These are phyloP conservation scores for Tilletia setariae DNA, from an alignment of 1,284 basidiomycete species.

Conservation along the genomic window DNA sequence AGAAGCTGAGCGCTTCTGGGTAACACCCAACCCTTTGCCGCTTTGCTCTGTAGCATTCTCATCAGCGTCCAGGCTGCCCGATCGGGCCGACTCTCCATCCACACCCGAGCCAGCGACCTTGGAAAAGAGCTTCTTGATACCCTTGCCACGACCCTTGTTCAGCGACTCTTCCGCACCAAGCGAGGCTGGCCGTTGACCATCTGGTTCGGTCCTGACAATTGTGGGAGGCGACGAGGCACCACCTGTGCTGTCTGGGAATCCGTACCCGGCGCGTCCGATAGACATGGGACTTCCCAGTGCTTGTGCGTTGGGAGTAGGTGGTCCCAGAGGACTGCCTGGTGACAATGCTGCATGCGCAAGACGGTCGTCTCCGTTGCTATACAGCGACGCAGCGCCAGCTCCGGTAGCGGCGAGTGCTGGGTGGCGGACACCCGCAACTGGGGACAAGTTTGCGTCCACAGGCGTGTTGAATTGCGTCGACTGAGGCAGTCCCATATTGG, in stretches of 20 bases:
- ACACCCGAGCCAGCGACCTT: background rate
- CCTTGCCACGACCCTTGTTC: slow-evolving; percentile 12
- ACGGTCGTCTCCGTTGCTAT: slow-evolving; percentile 13
- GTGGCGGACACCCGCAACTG: background rate
- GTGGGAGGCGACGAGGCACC: background rate
- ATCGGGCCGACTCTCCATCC: slow-evolving; percentile 6
- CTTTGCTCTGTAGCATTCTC: background rate
- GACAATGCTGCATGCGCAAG: background rate
- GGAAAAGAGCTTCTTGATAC: slow-evolving; percentile 10
- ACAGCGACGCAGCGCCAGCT: background rate
- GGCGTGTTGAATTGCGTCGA: background rate
- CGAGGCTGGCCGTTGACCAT: background rate
- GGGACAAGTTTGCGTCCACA: background rate
- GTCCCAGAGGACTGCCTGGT: slow-evolving; percentile 6
- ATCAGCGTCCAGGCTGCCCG: slow-evolving; percentile 6
- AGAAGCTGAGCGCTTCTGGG: slow-evolving; percentile 7
- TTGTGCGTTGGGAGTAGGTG: background rate
- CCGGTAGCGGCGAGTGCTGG: background rate
- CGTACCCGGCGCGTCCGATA: background rate
- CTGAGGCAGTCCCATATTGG: background rate
- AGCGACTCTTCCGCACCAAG: slow-evolving; percentile 1
- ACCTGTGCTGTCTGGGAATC: background rate
- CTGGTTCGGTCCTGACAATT: background rate
- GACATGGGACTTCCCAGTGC: slow-evolving; percentile 1
- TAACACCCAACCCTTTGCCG: background rate